phyloP scores from a whole-genome alignment of 257 asterid species.

The Gentiana straminea region DNA sequence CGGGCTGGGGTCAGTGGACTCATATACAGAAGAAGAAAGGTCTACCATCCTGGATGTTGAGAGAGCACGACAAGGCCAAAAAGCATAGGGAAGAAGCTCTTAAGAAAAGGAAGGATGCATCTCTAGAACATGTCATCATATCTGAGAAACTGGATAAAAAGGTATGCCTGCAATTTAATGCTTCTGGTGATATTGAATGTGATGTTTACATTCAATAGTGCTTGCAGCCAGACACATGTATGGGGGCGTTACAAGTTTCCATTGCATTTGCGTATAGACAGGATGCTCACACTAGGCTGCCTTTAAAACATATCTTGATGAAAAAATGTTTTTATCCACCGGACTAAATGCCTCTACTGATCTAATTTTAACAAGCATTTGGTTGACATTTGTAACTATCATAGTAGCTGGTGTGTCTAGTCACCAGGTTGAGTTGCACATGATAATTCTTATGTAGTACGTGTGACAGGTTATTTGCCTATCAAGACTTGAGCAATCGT shows the following conservation, averaged over 20 bases:
- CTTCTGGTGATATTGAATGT: conserved; percentile 2
- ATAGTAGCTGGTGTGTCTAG: neutral
- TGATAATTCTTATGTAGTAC: neutral
- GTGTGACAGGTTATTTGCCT: neutral
- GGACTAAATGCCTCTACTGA: no score
- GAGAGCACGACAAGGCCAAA: conserved; percentile 65
- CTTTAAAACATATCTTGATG: no score
- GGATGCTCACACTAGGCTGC: no score
- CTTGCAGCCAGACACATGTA: no score
- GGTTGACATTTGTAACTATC: no score
- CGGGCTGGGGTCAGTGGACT: conserved; percentile 99
- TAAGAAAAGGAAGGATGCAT: conserved; percentile 84
- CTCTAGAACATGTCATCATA: conserved; percentile 75
- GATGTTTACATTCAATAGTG: no score
- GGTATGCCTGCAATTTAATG: conserved; percentile 27
- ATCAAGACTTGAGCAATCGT: no score
- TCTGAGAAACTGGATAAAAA: conserved; percentile 84
- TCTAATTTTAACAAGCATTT: no score
- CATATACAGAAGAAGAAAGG: conserved; percentile 73
- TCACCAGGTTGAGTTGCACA: neutral
- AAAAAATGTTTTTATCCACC: no score
- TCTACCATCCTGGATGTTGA: conserved; percentile 74
- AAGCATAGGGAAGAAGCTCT: conserved; percentile 71
- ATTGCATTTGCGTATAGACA: no score
- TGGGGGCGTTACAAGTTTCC: no score